phyloP scores from a whole-genome alignment of 2,329 filamentous ascomycete genomes.

The Alternaria solani region DNA sequence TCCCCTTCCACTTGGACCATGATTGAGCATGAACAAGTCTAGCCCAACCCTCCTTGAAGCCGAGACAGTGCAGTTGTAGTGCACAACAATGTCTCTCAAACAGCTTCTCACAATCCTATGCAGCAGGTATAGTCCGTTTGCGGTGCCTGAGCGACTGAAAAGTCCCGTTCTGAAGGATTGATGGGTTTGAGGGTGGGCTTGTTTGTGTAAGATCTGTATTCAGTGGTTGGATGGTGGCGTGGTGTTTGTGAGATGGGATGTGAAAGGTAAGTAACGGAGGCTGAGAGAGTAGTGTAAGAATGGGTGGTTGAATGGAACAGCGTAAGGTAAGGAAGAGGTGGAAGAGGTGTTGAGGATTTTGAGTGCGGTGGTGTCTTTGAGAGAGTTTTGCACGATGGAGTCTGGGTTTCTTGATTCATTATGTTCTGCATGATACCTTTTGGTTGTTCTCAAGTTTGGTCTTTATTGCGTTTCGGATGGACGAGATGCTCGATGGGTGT shows the following conservation, averaged over 20 bases:
- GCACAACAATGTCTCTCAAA: not conserved
- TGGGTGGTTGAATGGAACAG: not conserved
- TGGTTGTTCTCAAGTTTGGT: not conserved
- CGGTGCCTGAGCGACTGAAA: conserved; percentile 11
- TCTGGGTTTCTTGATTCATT: not conserved
- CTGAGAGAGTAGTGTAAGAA: not conserved
- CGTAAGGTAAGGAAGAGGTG: not conserved
- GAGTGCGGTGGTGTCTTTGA: not conserved
- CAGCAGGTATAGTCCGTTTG: conserved; percentile 15
- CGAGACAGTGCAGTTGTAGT: not conserved
- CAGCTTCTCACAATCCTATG: conserved; percentile 6
- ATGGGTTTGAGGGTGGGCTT: not conserved
- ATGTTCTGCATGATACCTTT: not conserved
- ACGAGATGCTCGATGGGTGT: not conserved
- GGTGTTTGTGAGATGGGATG: not conserved
- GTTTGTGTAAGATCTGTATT: not conserved
- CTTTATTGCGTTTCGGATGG: not conserved
- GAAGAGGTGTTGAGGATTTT: not conserved
- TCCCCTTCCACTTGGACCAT: not conserved
- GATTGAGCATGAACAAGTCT: not conserved
- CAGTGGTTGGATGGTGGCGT: not conserved
- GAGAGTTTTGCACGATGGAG: not conserved
- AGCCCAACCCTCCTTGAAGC: not conserved
- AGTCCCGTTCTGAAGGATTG: conserved; percentile 10
- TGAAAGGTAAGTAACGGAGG: not conserved